These are phyloP conservation scores for Apiospora aurea DNA, from an alignment of 2,329 filamentous ascomycete species.

Conservation along the genomic window DNA sequence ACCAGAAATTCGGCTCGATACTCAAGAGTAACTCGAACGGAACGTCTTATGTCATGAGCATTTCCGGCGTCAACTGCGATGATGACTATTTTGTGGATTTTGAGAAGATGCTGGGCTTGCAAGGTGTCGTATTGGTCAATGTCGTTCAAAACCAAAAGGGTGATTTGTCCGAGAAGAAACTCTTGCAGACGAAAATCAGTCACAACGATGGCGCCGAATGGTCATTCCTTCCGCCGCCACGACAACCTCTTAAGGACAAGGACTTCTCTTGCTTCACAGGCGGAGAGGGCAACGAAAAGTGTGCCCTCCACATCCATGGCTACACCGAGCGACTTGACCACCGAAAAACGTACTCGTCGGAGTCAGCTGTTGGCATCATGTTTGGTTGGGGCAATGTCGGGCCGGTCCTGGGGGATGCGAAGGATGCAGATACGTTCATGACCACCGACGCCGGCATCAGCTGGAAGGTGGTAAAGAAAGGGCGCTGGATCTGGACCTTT, in stretches of 20 bases:
- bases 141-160: slow-evolving; percentile 74
- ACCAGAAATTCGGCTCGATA: slow-evolving; percentile 80
- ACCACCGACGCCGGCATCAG: slow-evolving; percentile 88
- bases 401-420: slow-evolving; percentile 65
- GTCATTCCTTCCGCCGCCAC: slow-evolving; percentile 77
- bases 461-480: slow-evolving; percentile 88
- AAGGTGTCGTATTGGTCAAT: slow-evolving; percentile 90
- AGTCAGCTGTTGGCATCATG: slow-evolving; percentile 88
- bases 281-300: slow-evolving; percentile 66
- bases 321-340: slow-evolving; percentile 90
- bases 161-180: slow-evolving; percentile 73
- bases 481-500: slow-evolving; percentile 90
- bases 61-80: slow-evolving; percentile 83
- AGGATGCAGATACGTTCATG: slow-evolving; percentile 88
- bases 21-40: slow-evolving; percentile 99
- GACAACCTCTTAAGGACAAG: slow-evolving; percentile 76
- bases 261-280: slow-evolving; percentile 69
- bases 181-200: slow-evolving; percentile 88
- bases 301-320: slow-evolving; percentile 90
- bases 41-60: slow-evolving; percentile 89
- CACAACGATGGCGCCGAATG: slow-evolving; percentile 96
- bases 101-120: slow-evolving; percentile 91
- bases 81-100: slow-evolving; percentile 85
- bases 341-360: slow-evolving; percentile 85
- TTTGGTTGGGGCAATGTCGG: slow-evolving; percentile 94